Evolutionary conservation across 148 eudicot genomes (phyloP), one percentile per base, ranked within the genome.

Genomic region (Camellia japonica): DNA sequence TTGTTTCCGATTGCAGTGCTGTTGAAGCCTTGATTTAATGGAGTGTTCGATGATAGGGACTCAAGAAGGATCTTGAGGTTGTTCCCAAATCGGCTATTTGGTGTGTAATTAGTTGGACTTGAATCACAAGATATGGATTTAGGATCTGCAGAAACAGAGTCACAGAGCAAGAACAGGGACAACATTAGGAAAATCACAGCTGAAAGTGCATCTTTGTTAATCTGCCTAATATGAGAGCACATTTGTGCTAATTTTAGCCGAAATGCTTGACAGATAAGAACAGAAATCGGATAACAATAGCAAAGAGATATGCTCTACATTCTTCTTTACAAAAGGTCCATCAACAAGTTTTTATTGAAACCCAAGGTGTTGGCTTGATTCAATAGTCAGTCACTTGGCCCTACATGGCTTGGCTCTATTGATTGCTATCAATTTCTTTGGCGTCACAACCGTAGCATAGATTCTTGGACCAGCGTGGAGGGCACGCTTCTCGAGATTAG

Each of bases 41-140:
- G 66, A 64, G 83, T 77, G 59, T 65, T 65, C 6, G 20, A 6
- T 6, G 83, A 79, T 23, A 84, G 70, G 47, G 78, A 76, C 7
- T 77, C 56, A 15, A 84, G 83, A 62, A 80, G 81, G 19, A 6
- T 13, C 79, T 44, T 65, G 61, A 84, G 83, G 63, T 84, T 80
- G 54, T 51, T 42, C 19, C 46, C 74, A 54, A 84, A 84, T 23
- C 64, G 19, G 80, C 80, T 84, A 71, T 84, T 72, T 23, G 3
- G 38, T 4, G 80, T 65, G 60, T 80, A 80, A 41, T 71, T 80
- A 2, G 9, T 18, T 12, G 51, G 46, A 74, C 51, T 71, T 12
- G 62, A 38, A 56, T 11, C 15, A 18, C 81, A 58, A 49, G 42
- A 71, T 41, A 41, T 72, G 7, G 15, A 38, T 3, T 64, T 56